These are phyloP conservation scores for Mycena floridula DNA, from an alignment of 768 basidiomycete genomes.

Conservation along the genomic window DNA sequence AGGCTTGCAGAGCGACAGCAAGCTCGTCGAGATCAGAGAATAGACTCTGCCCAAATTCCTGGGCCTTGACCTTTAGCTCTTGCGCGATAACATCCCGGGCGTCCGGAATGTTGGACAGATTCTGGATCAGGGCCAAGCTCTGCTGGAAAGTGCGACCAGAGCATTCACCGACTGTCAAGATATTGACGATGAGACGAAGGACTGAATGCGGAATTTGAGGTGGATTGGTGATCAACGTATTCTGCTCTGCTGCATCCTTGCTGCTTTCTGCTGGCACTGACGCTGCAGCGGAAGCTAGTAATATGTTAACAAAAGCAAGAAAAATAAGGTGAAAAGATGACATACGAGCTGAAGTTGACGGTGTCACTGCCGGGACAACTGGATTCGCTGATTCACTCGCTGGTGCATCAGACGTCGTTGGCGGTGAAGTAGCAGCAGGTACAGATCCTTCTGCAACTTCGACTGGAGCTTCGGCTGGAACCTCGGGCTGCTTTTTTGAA, in stretches of 20 bases:
- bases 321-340: neutral
- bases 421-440: no score
- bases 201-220: constrained; percentile 82
- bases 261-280: constrained; percentile 2
- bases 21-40: constrained; percentile 76
- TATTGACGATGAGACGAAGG: constrained; percentile 92
- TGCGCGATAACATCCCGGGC: constrained; percentile 85
- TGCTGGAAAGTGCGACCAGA: constrained; percentile 95
- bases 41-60: constrained; percentile 78
- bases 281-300: constrained; percentile 1
- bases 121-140: constrained; percentile 86
- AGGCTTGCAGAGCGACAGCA: constrained; percentile 50
- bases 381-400: no score
- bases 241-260: constrained; percentile 41
- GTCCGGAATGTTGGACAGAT: constrained; percentile 84
- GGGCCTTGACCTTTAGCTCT: constrained; percentile 81
- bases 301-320: neutral
- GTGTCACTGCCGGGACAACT: no score
- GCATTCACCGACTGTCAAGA: constrained; percentile 96
- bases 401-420: no score
- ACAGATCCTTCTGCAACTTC: neutral
- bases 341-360: no score
- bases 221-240: constrained; percentile 55
- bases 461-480: neutral
- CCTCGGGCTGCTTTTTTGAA: neutral